Conservation (phyloP, 306 rosid species). For the Pterocarpus macrocarpus region DNA sequence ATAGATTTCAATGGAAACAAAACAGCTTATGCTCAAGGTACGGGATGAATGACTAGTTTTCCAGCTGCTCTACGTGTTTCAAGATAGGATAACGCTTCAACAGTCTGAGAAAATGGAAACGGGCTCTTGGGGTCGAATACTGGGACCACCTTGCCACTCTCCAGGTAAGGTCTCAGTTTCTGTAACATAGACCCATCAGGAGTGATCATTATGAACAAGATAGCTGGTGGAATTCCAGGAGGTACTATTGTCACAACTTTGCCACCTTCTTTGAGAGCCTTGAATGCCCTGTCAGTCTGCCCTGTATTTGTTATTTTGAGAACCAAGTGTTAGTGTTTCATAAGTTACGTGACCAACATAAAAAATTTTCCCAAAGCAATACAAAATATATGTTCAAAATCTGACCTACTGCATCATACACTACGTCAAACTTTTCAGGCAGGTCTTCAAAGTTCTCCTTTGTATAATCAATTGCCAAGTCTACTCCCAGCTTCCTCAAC, state of each 20-base stretch:
- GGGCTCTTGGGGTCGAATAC: conserved; percentile 64
- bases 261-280: conserved; percentile 77
- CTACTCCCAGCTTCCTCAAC: conserved; percentile 62
- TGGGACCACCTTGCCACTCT: conserved; percentile 72
- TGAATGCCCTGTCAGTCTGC: conserved; percentile 56
- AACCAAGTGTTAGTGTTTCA: neutral
- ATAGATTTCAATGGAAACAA: neutral
- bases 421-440: conserved; percentile 76
- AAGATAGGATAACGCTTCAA: conserved; percentile 60
- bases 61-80: conserved; percentile 60
- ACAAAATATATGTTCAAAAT: neutral
- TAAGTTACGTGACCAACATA: too few relatives aligned
- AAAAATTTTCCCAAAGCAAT: neutral
- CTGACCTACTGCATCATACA: conserved; percentile 75
- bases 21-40: conserved; percentile 43
- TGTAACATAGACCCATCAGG: conserved; percentile 56
- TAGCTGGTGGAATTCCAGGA: conserved; percentile 51
- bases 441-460: conserved; percentile 72
- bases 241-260: conserved; percentile 61
- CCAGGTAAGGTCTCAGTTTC: conserved; percentile 60
- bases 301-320: conserved; percentile 52
- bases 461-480: conserved; percentile 79
- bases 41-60: conserved; percentile 63
- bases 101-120: conserved; percentile 56
- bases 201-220: conserved; percentile 19